Conservation (phyloP, 148 eudicot genomes). For the Camellia granthamiana region DNA sequence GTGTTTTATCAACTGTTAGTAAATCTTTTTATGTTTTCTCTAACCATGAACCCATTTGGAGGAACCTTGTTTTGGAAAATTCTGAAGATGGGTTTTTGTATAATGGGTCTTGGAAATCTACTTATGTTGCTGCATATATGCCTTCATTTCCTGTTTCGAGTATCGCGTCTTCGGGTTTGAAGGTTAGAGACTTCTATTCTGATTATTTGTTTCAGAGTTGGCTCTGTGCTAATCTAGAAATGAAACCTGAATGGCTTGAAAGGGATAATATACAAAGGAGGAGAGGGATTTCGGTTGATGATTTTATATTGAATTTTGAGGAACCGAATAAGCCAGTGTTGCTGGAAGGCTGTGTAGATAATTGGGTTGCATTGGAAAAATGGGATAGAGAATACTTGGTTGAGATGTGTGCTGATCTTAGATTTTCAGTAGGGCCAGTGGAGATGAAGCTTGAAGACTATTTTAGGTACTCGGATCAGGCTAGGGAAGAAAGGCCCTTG, state of each 20-base stretch:
- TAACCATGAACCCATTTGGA: slow-evolving; percentile 89
- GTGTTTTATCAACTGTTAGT: slow-evolving; percentile 62
- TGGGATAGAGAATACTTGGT: slow-evolving; percentile 81
- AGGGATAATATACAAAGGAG: slow-evolving; percentile 78
- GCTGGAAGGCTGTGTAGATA: slow-evolving; percentile 85
- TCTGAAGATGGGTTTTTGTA: slow-evolving; percentile 55
- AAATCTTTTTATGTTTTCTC: slow-evolving; percentile 82
- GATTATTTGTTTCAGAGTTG: slow-evolving; percentile 98
- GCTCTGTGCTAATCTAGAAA: slow-evolving; percentile 97
- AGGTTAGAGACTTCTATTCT: slow-evolving; percentile 75
- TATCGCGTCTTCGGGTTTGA: slow-evolving; percentile 37
- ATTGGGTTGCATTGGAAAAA: slow-evolving; percentile 63
- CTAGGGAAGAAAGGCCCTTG: slow-evolving; percentile 85
- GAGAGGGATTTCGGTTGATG: slow-evolving; percentile 81
- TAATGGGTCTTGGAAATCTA: slow-evolving; percentile 71
- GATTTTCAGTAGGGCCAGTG: slow-evolving; percentile 81
- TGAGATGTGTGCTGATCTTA: slow-evolving; percentile 53
- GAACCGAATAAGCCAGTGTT: slow-evolving; percentile 86
- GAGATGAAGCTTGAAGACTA: slow-evolving; percentile 87
- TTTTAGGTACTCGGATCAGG: slow-evolving; percentile 71
- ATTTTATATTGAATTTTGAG: slow-evolving; percentile 70
- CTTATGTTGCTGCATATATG: slow-evolving; percentile 48
- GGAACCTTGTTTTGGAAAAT: slow-evolving; percentile 80
- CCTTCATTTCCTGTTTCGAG: slow-evolving; percentile 29
- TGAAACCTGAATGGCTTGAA: slow-evolving; percentile 84